phyloP scores from a whole-genome alignment of 768 basidiomycete genomes.

The Collybia nuda region DNA sequence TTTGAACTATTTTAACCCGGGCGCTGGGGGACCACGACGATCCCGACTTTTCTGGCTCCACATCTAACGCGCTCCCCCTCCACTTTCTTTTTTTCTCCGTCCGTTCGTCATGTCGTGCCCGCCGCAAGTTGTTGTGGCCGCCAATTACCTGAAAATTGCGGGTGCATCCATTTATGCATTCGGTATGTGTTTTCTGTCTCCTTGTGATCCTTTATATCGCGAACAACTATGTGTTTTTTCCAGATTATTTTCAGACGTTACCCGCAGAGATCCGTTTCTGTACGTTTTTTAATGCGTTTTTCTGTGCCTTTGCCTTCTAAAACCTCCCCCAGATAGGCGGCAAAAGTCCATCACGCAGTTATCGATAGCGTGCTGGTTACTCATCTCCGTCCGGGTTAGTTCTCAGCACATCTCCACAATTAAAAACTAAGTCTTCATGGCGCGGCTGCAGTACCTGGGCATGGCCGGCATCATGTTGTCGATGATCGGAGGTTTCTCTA shows the following conservation, averaged over 20 bases:
- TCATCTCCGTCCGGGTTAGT: too few relatives aligned
- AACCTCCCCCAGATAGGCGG: too few relatives aligned
- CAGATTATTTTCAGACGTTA: slow-evolving; percentile 19
- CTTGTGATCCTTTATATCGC: not conserved
- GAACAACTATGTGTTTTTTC: not conserved
- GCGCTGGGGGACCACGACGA: too few relatives aligned
- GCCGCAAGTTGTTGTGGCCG: slow-evolving; percentile 7
- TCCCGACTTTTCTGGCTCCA: too few relatives aligned
- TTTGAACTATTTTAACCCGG: too few relatives aligned
- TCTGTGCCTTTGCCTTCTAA: not conserved
- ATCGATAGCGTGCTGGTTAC: too few relatives aligned
- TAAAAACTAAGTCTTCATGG: slow-evolving; percentile 9
- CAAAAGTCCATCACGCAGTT: too few relatives aligned
- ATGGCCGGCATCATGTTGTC: slow-evolving; percentile 16
- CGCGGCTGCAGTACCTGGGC: slow-evolving; percentile 13
- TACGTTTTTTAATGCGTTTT: not conserved
- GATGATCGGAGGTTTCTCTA: slow-evolving; percentile 16
- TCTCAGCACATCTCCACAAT: slow-evolving; percentile 2
- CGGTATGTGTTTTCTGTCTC: slow-evolving; percentile 6
- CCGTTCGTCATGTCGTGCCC: not conserved
- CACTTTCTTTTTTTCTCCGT: not conserved
- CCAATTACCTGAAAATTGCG: slow-evolving; percentile 19
- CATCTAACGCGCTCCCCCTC: not conserved
- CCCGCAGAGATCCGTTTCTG: slow-evolving; percentile 17
- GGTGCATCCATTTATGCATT: slow-evolving; percentile 18